phyloP scores from a whole-genome alignment of 305 asterid genomes.

The Ilex paraguariensis region DNA sequence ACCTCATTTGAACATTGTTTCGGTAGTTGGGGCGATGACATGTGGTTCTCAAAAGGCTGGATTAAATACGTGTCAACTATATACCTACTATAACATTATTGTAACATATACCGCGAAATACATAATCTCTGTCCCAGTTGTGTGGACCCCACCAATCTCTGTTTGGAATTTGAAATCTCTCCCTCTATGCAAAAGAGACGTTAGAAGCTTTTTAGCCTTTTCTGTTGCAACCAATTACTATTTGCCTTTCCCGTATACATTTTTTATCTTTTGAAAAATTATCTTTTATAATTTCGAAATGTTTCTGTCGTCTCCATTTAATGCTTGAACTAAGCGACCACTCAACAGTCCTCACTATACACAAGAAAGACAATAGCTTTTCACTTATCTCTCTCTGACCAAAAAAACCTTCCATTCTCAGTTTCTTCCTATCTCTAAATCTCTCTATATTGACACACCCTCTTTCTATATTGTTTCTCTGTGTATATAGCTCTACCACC shows the following conservation, averaged over 20 bases:
- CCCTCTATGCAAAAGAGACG: conserved; percentile 53
- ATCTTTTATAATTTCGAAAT: too few relatives aligned
- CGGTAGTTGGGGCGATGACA: too few relatives aligned
- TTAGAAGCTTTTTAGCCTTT: conserved; percentile 40
- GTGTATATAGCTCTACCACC: conserved; percentile 2
- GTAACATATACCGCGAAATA: too few relatives aligned
- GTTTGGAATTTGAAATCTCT: conserved; percentile 24
- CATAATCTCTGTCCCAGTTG: too few relatives aligned
- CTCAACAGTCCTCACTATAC: conserved; percentile 16
- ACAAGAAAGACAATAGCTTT: background rate
- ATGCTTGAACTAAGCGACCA: conserved; percentile 40
- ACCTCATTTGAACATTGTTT: too few relatives aligned
- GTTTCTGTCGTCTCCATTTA: conserved; percentile 29
- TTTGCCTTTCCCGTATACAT: background rate
- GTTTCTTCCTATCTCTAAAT: conserved; percentile 14
- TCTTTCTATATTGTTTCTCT: conserved; percentile 8
- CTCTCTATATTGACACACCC: background rate
- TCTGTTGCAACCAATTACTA: conserved; percentile 10
- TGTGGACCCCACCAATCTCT: too few relatives aligned
- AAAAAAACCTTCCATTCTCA: conserved; percentile 25
- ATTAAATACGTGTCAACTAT: too few relatives aligned
- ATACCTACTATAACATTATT: too few relatives aligned
- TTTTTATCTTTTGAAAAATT: too few relatives aligned
- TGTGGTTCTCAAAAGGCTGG: too few relatives aligned
- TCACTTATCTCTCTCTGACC: conserved; percentile 22